Evolutionary conservation across 768 basidiomycete species (phyloP).

Genomic region (Peribolospora kevripleyi): DNA sequence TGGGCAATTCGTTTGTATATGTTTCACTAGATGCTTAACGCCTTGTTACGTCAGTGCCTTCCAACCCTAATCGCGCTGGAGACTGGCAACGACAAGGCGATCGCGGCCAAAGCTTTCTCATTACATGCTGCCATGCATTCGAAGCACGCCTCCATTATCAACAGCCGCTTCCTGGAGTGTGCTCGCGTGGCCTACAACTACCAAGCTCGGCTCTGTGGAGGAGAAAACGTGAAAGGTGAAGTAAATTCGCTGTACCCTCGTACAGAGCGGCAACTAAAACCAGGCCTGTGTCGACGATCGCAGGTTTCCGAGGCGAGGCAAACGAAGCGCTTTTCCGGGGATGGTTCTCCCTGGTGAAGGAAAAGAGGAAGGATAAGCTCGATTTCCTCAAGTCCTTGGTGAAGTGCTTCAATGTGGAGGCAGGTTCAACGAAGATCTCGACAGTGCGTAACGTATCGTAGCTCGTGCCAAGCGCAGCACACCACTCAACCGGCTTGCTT

Average conservation of each 20-base stretch:
- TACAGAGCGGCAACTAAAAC: neutral
- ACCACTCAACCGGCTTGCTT: neutral
- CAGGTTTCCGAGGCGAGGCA: slow-evolving; percentile 43
- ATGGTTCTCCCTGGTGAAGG: slow-evolving; percentile 77
- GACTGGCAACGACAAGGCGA: slow-evolving; percentile 34
- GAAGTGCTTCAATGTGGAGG: slow-evolving; percentile 52
- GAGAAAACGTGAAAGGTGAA: slow-evolving; percentile 30
- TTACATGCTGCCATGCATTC: slow-evolving; percentile 59
- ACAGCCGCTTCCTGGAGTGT: slow-evolving; percentile 56
- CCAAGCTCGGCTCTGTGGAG: slow-evolving; percentile 34
- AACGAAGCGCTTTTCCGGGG: slow-evolving; percentile 52
- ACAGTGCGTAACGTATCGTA: too few relatives aligned
- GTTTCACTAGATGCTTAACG: neutral
- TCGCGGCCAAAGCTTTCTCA: slow-evolving; percentile 51
- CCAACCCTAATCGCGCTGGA: slow-evolving; percentile 84
- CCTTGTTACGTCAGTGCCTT: slow-evolving; percentile 37
- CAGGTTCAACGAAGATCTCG: slow-evolving; percentile 21
- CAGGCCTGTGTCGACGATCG: neutral
- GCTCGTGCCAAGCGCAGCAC: too few relatives aligned
- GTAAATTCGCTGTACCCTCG: neutral
- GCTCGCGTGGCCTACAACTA: slow-evolving; percentile 64
- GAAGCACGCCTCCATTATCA: slow-evolving; percentile 74
- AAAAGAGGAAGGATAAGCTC: slow-evolving; percentile 61
- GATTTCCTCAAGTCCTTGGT: slow-evolving; percentile 68
- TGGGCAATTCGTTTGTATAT: neutral